phyloP scores from a whole-genome alignment of 305 asterid genomes.

The Caryopteris hybrid region DNA sequence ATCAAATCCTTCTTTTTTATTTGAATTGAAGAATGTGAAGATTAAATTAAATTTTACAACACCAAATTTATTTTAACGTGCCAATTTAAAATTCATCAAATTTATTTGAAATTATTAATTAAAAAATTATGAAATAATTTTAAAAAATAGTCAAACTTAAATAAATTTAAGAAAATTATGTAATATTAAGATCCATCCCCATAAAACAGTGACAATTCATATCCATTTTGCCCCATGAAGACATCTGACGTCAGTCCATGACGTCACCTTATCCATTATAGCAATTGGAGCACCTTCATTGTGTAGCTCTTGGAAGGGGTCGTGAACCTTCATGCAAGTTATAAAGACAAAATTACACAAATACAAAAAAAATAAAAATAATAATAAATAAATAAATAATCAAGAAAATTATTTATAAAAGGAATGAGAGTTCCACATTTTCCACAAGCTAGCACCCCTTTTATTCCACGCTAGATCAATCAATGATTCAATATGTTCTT shows the following conservation, averaged over 20 bases:
- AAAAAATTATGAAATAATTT: too few relatives aligned
- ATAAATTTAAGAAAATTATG: too few relatives aligned
- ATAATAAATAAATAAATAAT: not conserved
- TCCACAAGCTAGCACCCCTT: not conserved
- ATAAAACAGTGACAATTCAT: too few relatives aligned
- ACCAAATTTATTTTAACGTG: too few relatives aligned
- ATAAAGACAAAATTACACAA: not conserved
- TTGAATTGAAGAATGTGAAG: too few relatives aligned
- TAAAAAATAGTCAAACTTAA: too few relatives aligned
- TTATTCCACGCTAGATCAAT: not conserved
- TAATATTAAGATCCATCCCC: too few relatives aligned
- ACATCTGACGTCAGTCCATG: not conserved
- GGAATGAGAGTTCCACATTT: not conserved
- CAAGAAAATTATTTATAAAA: constrained; percentile 4
- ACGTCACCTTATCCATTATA: not conserved
- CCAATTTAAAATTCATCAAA: too few relatives aligned
- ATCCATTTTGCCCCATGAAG: too few relatives aligned
- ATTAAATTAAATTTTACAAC: too few relatives aligned
- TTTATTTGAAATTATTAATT: too few relatives aligned
- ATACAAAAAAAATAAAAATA: not conserved
- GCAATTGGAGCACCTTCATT: constrained; percentile 20
- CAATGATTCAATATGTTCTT: constrained; percentile 7
- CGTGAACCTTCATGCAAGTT: constrained; percentile 23
- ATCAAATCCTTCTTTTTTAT: too few relatives aligned
- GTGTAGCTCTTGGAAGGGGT: constrained; percentile 25